Evolutionary conservation across 2,329 filamentous ascomycete species (phyloP).

Genomic region (Fusarium sp.): DNA sequence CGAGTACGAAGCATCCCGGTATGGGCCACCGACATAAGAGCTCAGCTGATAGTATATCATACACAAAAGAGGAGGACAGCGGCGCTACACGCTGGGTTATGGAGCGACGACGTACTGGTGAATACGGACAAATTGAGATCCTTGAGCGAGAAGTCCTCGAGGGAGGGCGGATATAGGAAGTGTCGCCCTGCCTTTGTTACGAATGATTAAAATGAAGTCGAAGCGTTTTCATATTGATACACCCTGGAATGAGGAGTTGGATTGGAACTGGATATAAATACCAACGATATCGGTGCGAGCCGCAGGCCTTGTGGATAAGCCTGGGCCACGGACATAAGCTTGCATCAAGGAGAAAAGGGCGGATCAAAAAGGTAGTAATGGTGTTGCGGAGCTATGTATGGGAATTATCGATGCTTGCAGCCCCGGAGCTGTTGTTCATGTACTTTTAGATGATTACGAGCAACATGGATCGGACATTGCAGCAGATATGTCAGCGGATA

Average conservation of each 20-base stretch:
- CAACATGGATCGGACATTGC: slow-evolving; percentile 1
- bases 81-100: slow-evolving; percentile 73
- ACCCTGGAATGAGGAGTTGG: slow-evolving; percentile 25
- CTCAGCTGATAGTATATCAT: slow-evolving; percentile 75
- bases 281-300: slow-evolving; percentile 19
- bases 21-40: slow-evolving; percentile 61
- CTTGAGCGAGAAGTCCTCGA: slow-evolving; percentile 71
- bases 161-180: slow-evolving; percentile 58
- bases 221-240: slow-evolving; percentile 18
- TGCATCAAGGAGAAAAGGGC: slow-evolving; percentile 2
- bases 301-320: slow-evolving; percentile 4
- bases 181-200: slow-evolving; percentile 10
- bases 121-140: slow-evolving; percentile 71
- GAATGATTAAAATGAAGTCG: slow-evolving; percentile 15
- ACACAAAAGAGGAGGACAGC: slow-evolving; percentile 69
- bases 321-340: not conserved
- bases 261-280: slow-evolving; percentile 30
- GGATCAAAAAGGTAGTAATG: slow-evolving; percentile 27
- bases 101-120: slow-evolving; percentile 71
- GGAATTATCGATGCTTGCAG: slow-evolving; percentile 2
- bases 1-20: slow-evolving; percentile 22
- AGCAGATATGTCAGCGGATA: slow-evolving; percentile 11
- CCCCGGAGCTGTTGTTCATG: slow-evolving; percentile 7
- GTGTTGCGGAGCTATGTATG: slow-evolving; percentile 25
- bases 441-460: slow-evolving; percentile 5